phyloP scores from a whole-genome alignment of 2,329 filamentous ascomycete genomes.

The Mycosphaerella arachidis region DNA sequence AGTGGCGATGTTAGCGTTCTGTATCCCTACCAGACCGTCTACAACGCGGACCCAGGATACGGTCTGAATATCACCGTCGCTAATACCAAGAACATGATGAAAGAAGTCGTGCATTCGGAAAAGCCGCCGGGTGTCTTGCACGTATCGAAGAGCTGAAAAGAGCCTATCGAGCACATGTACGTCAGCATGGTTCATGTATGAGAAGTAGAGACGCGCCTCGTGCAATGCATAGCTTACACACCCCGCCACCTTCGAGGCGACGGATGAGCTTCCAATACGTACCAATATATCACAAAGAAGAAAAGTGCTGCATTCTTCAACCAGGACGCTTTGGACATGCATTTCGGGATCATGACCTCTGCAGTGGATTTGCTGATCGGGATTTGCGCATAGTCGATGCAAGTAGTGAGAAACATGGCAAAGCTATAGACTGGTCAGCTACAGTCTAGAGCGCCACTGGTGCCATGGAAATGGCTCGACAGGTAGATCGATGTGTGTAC shows the following conservation, averaged over 20 bases:
- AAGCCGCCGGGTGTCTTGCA: slow-evolving; percentile 69
- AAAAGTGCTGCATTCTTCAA: slow-evolving; percentile 74
- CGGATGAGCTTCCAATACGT: too few relatives aligned
- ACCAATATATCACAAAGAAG: slow-evolving; percentile 77
- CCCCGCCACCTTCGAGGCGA: too few relatives aligned
- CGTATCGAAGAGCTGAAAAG: slow-evolving; percentile 69
- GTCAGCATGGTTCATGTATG: too few relatives aligned
- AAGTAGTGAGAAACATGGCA: slow-evolving; percentile 77
- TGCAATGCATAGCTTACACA: too few relatives aligned
- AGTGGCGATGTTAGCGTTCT: slow-evolving; percentile 86
- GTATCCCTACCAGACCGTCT: slow-evolving; percentile 73
- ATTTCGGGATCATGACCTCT: slow-evolving; percentile 66
- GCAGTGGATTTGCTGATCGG: slow-evolving; percentile 58
- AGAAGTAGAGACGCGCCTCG: too few relatives aligned
- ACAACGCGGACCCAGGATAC: slow-evolving; percentile 93
- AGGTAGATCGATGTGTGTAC: too few relatives aligned
- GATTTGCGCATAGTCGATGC: slow-evolving; percentile 74
- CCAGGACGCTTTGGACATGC: slow-evolving; percentile 68
- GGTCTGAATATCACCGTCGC: slow-evolving; percentile 83
- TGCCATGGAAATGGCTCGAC: too few relatives aligned
- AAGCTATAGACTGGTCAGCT: slow-evolving; percentile 44
- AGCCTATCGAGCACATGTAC: slow-evolving; percentile 39
- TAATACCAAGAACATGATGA: slow-evolving; percentile 73
- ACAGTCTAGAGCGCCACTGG: too few relatives aligned
- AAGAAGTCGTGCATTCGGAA: slow-evolving; percentile 81